phyloP scores from a whole-genome alignment of 1,284 basidiomycete genomes.

The Irpex lacteus region DNA sequence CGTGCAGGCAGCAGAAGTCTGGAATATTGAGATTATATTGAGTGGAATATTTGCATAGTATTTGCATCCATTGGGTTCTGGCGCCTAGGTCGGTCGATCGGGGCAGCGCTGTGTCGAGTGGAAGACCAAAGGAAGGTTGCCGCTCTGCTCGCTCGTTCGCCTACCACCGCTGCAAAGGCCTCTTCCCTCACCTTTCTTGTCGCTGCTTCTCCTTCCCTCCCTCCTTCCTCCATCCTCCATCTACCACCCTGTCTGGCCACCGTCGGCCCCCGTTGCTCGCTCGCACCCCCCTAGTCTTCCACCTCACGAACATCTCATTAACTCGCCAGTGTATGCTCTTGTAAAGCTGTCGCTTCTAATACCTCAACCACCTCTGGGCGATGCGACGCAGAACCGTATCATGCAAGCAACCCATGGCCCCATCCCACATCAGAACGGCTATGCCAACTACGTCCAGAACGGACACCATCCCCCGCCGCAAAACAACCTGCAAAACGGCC shows the following conservation, averaged over 20 bases:
- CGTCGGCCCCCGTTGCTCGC: constrained; percentile 6
- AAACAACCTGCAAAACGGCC: constrained; percentile 17
- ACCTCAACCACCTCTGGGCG: constrained; percentile 31
- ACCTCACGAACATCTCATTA: constrained; percentile 10
- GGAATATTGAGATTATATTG: background rate
- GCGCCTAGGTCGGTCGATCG: background rate
- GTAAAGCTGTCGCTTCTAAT: constrained; percentile 26
- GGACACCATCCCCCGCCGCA: constrained; percentile 17
- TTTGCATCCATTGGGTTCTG: background rate
- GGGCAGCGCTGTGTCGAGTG: background rate
- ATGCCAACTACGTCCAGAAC: constrained; percentile 30
- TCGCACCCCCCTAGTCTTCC: constrained; percentile 7
- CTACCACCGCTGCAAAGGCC: constrained; percentile 9
- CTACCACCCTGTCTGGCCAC: constrained; percentile 6
- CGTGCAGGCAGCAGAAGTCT: too few relatives aligned
- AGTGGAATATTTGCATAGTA: background rate
- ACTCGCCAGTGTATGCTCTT: constrained; percentile 17
- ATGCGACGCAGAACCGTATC: constrained; percentile 55
- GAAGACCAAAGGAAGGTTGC: constrained; percentile 12
- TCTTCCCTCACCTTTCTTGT: constrained; percentile 2
- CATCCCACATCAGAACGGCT: constrained; percentile 28
- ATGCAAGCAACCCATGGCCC: constrained; percentile 63
- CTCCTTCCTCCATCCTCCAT: constrained; percentile 10
- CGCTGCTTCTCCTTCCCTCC: constrained; percentile 7
- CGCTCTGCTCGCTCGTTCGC: constrained; percentile 8